These are phyloP conservation scores for Meira miltonrushii DNA, from an alignment of 1,284 basidiomycete species.

Conservation along the genomic window DNA sequence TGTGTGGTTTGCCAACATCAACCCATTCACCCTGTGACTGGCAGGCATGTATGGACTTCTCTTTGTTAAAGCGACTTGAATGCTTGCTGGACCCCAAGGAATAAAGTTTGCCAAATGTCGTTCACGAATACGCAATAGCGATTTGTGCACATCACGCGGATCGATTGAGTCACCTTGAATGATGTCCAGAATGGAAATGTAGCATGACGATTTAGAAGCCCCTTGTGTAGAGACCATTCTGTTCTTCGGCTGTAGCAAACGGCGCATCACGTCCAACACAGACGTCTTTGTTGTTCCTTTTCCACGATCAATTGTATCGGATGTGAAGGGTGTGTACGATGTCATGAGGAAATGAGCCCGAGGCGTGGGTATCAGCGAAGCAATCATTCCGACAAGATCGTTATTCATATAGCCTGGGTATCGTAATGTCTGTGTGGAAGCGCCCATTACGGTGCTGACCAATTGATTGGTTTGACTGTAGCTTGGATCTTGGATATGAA, in stretches of 20 bases:
- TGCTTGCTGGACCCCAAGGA: conserved; percentile 97
- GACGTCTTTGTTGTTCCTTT: conserved; percentile 52
- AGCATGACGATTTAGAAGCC: conserved; percentile 55
- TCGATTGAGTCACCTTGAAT: conserved; percentile 92
- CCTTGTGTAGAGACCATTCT: conserved; percentile 86
- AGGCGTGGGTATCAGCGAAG: conserved; percentile 95
- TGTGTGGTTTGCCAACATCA: conserved; percentile 99
- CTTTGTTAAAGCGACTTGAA: conserved; percentile 91
- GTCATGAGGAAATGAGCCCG: conserved; percentile 99
- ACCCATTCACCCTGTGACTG: conserved; percentile 83
- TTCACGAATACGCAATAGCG: conserved; percentile 88
- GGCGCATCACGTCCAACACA: conserved; percentile 93
- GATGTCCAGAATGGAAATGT: conserved; percentile 96
- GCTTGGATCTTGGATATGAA: conserved; percentile 83
- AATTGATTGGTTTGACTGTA: conserved; percentile 62
- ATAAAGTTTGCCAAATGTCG: conserved; percentile 95
- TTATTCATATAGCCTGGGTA: conserved; percentile 99
- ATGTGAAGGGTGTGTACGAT: conserved; percentile 97
- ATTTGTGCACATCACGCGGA: conserved; percentile 97
- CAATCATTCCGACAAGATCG: conserved; percentile 89
- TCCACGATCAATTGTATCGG: conserved; percentile 60
- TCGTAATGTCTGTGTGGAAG: conserved; percentile 91
- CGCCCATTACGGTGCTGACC: conserved; percentile 58
- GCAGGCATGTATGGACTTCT: conserved; percentile 81
- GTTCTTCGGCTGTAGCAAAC: conserved; percentile 94